These are phyloP conservation scores for Kazachstania sp. DNA, from an alignment of 1,139 yeast species.

Conservation along the genomic window DNA sequence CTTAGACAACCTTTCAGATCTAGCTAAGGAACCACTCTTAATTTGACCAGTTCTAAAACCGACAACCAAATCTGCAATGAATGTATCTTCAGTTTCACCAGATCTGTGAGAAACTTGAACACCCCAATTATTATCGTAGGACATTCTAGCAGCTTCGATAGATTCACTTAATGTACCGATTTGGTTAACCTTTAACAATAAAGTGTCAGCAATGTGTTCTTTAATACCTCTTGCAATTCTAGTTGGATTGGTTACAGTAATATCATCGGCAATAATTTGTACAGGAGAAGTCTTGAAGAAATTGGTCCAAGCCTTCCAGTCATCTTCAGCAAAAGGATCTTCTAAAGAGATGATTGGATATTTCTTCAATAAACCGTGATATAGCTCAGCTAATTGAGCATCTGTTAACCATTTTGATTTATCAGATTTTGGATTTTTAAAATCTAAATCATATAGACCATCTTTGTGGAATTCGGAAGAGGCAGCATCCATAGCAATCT, in stretches of 20 bases:
- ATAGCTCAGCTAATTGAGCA: conserved; percentile 73
- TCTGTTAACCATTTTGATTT: conserved; percentile 82
- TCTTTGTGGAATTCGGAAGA: conserved; percentile 94
- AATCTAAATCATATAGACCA: conserved; percentile 92
- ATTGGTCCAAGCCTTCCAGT: conserved; percentile 95
- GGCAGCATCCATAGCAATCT: conserved; percentile 90
- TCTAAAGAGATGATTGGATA: conserved; percentile 96
- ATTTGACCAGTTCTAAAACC: conserved; percentile 97
- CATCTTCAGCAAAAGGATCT: conserved; percentile 98
- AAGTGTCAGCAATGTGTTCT: conserved; percentile 86
- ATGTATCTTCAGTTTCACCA: conserved; percentile 97
- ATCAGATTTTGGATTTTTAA: conserved; percentile 90
- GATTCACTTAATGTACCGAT: conserved; percentile 89
- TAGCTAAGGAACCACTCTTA: conserved; percentile 99
- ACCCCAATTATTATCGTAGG: conserved; percentile 92
- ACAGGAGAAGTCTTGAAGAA: conserved; percentile 67
- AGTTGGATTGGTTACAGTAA: conserved; percentile 92
- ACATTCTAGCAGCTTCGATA: conserved; percentile 84
- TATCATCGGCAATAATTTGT: conserved; percentile 94
- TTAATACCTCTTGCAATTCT: conserved; percentile 92
- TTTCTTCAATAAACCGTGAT: conserved; percentile 65
- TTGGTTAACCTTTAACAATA: conserved; percentile 92
- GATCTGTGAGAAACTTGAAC: conserved; percentile 97
- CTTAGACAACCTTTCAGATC: conserved; percentile 98
- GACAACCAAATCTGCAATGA: conserved; percentile 92